Evolutionary conservation across 257 asterid genomes (phyloP).

Genomic region (Gardenia jasminoides): DNA sequence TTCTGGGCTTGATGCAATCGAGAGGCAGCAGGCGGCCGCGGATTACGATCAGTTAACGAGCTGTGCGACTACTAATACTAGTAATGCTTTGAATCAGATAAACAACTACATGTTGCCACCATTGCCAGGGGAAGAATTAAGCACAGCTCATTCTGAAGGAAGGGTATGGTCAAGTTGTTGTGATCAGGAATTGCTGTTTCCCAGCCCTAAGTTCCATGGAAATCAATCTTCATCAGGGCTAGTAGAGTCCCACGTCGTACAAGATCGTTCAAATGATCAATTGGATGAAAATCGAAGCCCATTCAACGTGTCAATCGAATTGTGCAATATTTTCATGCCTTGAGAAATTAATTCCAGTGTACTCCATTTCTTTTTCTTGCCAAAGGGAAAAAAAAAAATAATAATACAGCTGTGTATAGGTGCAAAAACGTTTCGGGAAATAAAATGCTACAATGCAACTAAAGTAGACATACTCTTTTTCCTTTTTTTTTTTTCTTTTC

Average conservation of each 20-base stretch:
- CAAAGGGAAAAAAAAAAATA: background rate
- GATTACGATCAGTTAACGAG: background rate
- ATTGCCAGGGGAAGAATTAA: conserved; percentile 39
- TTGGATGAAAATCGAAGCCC: conserved; percentile 22
- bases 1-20: conserved; percentile 27
- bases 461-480: background rate
- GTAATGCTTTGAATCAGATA: background rate
- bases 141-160: conserved; percentile 18
- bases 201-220: conserved; percentile 14
- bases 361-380: background rate
- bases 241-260: conserved; percentile 1
- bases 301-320: conserved; percentile 31
- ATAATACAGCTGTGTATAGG: background rate
- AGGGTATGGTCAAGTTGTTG: conserved; percentile 38
- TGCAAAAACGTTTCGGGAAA: conserved; percentile 8
- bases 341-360: conserved; percentile 21
- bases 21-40: conserved; percentile 7
- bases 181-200: conserved; percentile 18
- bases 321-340: conserved; percentile 52
- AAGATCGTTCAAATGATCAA: conserved; percentile 18
- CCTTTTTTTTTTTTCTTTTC: too few species aligned
- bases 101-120: conserved; percentile 35
- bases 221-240: conserved; percentile 4
- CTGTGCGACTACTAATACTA: background rate
- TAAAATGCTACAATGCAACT: conserved; percentile 5